These are phyloP conservation scores for Saposhnikovia divaricata DNA, from an alignment of 129 eudicot genomes.

Conservation along the genomic window DNA sequence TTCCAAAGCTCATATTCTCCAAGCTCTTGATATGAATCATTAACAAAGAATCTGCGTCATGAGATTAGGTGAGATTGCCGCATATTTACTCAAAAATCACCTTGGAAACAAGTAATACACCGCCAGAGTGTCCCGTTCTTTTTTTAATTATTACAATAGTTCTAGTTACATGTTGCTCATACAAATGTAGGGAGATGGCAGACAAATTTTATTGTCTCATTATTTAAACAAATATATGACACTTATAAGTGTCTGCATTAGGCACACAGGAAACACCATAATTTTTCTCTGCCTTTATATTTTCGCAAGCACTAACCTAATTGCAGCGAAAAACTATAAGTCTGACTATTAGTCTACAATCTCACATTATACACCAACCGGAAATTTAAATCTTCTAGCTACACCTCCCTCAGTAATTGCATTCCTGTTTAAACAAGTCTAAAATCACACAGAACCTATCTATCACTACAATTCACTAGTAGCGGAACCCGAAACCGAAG, in stretches of 20 bases:
- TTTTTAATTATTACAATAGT: background rate
- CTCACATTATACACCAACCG: background rate
- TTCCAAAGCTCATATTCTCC: slow-evolving; percentile 95
- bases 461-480: background rate
- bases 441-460: background rate
- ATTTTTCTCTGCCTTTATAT: background rate
- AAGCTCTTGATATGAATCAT: slow-evolving; percentile 93
- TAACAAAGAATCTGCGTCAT: slow-evolving; percentile 87
- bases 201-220: background rate
- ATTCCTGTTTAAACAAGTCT: background rate
- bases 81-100: slow-evolving; percentile 17
- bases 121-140: background rate
- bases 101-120: slow-evolving; percentile 10
- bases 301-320: background rate
- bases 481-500: background rate
- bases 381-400: background rate
- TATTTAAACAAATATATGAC: background rate
- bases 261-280: background rate
- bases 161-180: background rate
- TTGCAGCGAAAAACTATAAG: background rate
- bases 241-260: background rate
- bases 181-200: background rate
- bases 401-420: background rate
- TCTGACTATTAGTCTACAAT: background rate
- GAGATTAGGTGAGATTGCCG: slow-evolving; percentile 47